Base-by-base conservation (phyloP, 176 grass and related monocot genomes). In the Musa troglodytarum region DNA sequence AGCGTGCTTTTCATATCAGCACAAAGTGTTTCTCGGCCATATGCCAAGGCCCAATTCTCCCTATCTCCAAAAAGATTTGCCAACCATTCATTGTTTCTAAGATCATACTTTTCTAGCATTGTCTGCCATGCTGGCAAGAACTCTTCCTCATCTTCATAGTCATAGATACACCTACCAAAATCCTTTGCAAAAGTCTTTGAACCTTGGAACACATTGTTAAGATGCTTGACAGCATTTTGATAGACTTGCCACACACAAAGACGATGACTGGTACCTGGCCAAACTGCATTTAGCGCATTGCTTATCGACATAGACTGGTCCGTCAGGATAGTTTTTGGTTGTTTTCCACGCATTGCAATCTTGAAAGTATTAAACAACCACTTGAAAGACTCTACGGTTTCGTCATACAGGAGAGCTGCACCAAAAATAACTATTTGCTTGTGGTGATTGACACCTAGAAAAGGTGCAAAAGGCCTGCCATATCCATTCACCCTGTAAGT, bases 321-420 rank as follows among this genome's bases (percentile, higher is more conserved):
- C 1, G 73, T 82, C 63, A 82, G 49, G 34, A 82, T 69, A 49
- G 80, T 82, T 53, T 82, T 82, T 52, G 80, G 80, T 51, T 82
- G 52, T 50, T 82, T 82, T 70, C 80, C 80, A 52, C 53, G 63
- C 80, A 82, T 82, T 50, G 80, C 62, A 21, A 67, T 74, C 14
- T 74, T 84, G 76, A 84, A 84, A 52, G 82, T 84, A 15, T 84
- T 51, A 79, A 84, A 72, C 53, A 84, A 79, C 82, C 82, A 84
- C 21, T 74, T 73, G 53, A 84, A 79, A 26, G 76, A 78, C 53
- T 80, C 78, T 52, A 54, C 51, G n/a, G 70, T 74, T 84, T 87
- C 76, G 43, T 76, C 71, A 76, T 76, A 87, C 3, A 81, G 12
- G 22, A 70, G 50, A 51, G 79, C 70, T 23, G 29, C 14, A 51